phyloP scores from a whole-genome alignment of 2,329 filamentous ascomycete genomes.

The Exophiala sp. region DNA sequence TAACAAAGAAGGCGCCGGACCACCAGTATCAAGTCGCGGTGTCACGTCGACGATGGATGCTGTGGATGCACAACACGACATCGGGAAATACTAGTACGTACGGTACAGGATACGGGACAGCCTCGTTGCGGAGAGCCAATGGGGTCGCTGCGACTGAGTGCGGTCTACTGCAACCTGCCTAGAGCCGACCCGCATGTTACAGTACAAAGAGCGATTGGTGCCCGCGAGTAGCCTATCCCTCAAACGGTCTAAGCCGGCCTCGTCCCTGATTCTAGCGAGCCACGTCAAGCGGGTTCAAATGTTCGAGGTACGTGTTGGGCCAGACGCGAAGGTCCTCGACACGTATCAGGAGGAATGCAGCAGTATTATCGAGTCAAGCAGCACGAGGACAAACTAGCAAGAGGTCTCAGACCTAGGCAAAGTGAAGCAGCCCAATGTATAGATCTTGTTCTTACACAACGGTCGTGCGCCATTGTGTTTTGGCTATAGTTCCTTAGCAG shows the following conservation, averaged over 20 bases:
- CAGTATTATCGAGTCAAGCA: no score
- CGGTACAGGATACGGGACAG: neutral
- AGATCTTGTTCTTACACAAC: no score
- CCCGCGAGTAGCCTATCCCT: neutral
- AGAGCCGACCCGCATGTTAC: neutral
- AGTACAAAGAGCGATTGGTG: neutral
- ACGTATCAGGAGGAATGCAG: no score
- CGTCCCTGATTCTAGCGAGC: neutral
- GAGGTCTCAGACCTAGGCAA: neutral
- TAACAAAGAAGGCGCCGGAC: neutral
- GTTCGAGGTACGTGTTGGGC: no score
- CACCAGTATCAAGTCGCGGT: conserved; percentile 3
- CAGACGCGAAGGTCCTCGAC: no score
- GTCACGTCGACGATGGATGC: conserved; percentile 2
- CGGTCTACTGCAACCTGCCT: neutral
- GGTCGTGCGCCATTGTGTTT: neutral
- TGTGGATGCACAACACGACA: conserved; percentile 6
- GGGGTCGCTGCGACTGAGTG: neutral
- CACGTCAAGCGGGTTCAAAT: neutral
- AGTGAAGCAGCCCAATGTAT: no score
- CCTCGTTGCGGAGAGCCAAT: neutral
- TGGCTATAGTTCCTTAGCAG: neutral
- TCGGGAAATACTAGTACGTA: neutral
- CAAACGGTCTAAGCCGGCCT: neutral
- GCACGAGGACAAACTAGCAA: neutral